phyloP scores from a whole-genome alignment of 106 monocot species.

The Allium cepa region DNA sequence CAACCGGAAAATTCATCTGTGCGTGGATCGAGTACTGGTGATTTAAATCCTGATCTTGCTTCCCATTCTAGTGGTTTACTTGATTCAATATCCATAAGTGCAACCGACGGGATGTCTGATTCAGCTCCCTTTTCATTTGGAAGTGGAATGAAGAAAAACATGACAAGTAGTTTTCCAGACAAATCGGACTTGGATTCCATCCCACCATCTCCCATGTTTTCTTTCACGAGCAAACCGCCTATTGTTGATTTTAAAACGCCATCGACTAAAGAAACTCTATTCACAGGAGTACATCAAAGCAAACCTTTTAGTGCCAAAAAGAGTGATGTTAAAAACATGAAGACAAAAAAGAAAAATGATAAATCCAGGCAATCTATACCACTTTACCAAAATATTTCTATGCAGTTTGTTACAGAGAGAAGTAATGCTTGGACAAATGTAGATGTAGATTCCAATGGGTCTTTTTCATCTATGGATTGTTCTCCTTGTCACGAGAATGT shows the following conservation, averaged over 20 bases:
- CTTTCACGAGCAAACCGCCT: conserved; percentile 19
- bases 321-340: conserved; percentile 26
- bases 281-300: conserved; percentile 10
- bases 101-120: background rate
- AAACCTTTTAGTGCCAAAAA: conserved; percentile 28
- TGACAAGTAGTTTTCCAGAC: background rate
- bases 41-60: background rate
- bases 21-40: background rate
- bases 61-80: background rate
- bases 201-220: conserved; percentile 15
- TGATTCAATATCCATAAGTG: background rate
- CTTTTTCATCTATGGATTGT: conserved; percentile 90
- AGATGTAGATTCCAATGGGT: conserved; percentile 21
- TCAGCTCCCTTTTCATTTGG: conserved; percentile 9
- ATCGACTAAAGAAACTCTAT: conserved; percentile 30
- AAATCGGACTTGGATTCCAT: conserved; percentile 9
- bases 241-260: conserved; percentile 21
- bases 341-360: conserved; percentile 36
- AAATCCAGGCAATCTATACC: conserved; percentile 24
- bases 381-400: conserved; percentile 12
- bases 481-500: conserved; percentile 73
- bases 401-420: conserved; percentile 15
- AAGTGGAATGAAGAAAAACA: background rate
- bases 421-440: conserved; percentile 21
- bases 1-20: conserved; percentile 1